Conservation (phyloP, 108 stramenopile species). For the Cyclotella distinguenda region DNA sequence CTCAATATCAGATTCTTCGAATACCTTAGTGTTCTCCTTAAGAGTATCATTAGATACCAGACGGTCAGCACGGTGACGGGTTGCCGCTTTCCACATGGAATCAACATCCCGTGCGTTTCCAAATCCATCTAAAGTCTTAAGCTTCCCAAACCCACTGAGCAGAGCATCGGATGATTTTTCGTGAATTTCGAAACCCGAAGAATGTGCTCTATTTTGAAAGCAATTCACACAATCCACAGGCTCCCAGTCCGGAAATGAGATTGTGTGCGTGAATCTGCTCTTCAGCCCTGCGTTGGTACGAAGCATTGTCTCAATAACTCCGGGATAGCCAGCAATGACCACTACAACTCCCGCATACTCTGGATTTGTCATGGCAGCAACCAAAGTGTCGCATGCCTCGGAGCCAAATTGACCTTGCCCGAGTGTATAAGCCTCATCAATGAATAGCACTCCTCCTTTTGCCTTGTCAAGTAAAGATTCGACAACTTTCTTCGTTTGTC, state of each 20-base stretch:
- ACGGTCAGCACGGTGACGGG: constrained; percentile 14
- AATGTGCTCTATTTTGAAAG: constrained; percentile 13
- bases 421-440: constrained; percentile 77
- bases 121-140: constrained; percentile 19
- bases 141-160: constrained; percentile 10
- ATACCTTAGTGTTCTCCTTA: background rate
- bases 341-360: constrained; percentile 42
- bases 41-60: background rate
- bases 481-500: constrained; percentile 42
- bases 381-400: constrained; percentile 53
- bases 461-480: constrained; percentile 48
- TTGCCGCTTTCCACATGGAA: constrained; percentile 10
- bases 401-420: constrained; percentile 33
- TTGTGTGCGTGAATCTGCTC: constrained; percentile 41
- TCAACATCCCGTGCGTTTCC: constrained; percentile 32
- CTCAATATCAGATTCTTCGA: constrained; percentile 8
- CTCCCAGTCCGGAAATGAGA: constrained; percentile 48
- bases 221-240: constrained; percentile 35
- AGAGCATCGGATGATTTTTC: background rate
- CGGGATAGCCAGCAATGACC: constrained; percentile 56
- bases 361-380: constrained; percentile 50
- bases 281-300: constrained; percentile 51
- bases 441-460: constrained; percentile 67
- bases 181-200: constrained; percentile 2
- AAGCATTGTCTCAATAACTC: constrained; percentile 54